Evolutionary conservation across 75 land plant species (phyloP).

Genomic region (Cryptomeria japonica): DNA sequence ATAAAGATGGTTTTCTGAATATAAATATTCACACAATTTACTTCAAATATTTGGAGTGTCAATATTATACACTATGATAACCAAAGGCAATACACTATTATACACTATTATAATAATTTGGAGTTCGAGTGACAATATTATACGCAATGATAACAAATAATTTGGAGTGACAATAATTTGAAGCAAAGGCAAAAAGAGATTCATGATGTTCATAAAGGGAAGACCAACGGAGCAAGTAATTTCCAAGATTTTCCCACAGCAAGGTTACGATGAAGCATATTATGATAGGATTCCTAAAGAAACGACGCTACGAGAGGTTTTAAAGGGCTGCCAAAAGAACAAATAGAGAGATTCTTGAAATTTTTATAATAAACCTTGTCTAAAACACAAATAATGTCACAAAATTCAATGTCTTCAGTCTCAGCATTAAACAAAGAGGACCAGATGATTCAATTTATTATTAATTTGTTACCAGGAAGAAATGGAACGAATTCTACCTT

Average conservation of each 20-base stretch:
- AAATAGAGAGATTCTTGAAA: too few relatives aligned
- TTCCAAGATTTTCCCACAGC: neutral
- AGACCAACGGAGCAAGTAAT: neutral
- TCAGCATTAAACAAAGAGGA: neutral
- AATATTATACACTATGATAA: too few relatives aligned
- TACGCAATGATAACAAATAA: too few relatives aligned
- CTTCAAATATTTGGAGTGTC: too few relatives aligned
- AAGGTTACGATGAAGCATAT: neutral
- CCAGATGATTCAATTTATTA: neutral
- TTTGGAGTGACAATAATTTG: too few relatives aligned
- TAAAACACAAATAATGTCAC: too few relatives aligned
- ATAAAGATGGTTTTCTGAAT: too few relatives aligned
- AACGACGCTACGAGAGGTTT: neutral
- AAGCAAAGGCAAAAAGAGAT: neutral
- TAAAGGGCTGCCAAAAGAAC: too few relatives aligned
- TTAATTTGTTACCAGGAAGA: neutral
- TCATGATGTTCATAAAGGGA: neutral
- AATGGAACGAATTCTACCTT: neutral
- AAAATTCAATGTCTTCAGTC: neutral
- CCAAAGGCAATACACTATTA: too few relatives aligned
- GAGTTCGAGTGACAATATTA: too few relatives aligned
- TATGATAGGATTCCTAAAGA: neutral
- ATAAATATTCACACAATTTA: too few relatives aligned
- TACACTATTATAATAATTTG: too few relatives aligned
- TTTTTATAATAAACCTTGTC: neutral